These are phyloP conservation scores for Pouteria campechiana DNA, from an alignment of 179 eudicot species.

Conservation along the genomic window DNA sequence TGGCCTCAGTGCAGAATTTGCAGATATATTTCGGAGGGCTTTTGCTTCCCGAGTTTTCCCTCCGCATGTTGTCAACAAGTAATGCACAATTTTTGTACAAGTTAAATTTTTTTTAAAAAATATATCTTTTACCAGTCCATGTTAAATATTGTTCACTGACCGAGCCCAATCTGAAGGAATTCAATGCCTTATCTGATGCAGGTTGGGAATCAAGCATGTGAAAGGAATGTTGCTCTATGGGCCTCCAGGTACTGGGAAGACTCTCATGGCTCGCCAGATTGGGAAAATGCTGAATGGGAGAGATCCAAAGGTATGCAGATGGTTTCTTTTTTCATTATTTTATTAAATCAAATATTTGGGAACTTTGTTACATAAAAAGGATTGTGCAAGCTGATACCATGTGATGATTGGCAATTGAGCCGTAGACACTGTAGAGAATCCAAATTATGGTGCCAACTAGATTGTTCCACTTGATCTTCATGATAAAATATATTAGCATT, in stretches of 20 bases:
- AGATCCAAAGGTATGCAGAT: conserved; percentile 67
- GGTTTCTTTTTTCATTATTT: conserved; percentile 1
- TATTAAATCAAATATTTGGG: too few relatives aligned
- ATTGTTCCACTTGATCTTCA: too few relatives aligned
- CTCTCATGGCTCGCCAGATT: conserved; percentile 95
- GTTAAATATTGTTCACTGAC: too few relatives aligned
- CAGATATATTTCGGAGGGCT: conserved; percentile 95
- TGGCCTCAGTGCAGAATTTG: conserved; percentile 86
- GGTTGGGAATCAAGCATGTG: conserved; percentile 95
- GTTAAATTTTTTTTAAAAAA: too few relatives aligned
- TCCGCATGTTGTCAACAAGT: conserved; percentile 89
- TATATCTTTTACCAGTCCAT: not conserved
- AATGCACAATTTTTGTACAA: conserved; percentile 11
- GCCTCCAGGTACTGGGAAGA: conserved; percentile 99
- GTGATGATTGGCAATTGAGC: too few relatives aligned
- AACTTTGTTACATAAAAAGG: too few relatives aligned
- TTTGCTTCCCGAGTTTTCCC: conserved; percentile 98
- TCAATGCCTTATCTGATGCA: conserved; percentile 16
- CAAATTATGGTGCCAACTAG: too few relatives aligned
- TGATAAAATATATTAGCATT: too few relatives aligned
- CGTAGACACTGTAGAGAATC: too few relatives aligned
- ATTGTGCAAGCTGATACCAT: too few relatives aligned
- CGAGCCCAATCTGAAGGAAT: too few relatives aligned
- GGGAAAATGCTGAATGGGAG: conserved; percentile 95
- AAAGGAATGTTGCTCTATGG: conserved; percentile 99